These are phyloP conservation scores for Xylariales sp. DNA, from an alignment of 2,329 filamentous ascomycete species.

Conservation along the genomic window DNA sequence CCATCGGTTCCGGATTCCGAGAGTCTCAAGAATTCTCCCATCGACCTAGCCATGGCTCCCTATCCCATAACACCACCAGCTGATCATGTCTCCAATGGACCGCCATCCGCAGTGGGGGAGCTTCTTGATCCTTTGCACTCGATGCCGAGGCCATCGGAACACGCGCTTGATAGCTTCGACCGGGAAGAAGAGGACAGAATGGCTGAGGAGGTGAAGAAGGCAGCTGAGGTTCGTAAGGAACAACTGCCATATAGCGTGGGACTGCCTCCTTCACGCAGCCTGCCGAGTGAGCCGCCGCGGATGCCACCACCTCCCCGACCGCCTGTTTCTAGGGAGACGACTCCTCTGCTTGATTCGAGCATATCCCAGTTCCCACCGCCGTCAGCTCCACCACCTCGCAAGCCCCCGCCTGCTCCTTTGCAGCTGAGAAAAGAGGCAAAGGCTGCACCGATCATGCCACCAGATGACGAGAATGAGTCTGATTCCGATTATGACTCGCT, in stretches of 20 bases:
- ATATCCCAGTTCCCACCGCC: conserved; percentile 47
- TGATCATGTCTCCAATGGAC: conserved; percentile 35
- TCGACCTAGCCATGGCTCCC: conserved; percentile 54
- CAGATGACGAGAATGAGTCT: conserved; percentile 57
- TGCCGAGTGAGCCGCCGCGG: conserved; percentile 48
- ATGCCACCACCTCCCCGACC: conserved; percentile 45
- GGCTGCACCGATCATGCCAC: conserved; percentile 17
- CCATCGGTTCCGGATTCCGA: conserved; percentile 44
- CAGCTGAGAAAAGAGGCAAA: conserved; percentile 54
- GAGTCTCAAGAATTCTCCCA: conserved; percentile 51
- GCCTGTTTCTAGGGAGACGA: conserved; percentile 38
- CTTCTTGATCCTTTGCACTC: conserved; percentile 51
- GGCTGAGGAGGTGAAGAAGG: conserved; percentile 40
- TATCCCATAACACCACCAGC: conserved; percentile 63
- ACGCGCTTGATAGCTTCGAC: conserved; percentile 53
- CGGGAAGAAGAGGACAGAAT: conserved; percentile 48
- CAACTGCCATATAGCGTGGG: conserved; percentile 47
- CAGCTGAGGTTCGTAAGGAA: conserved; percentile 28
- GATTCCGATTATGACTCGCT: conserved; percentile 84
- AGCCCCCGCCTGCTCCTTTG: conserved; percentile 80
- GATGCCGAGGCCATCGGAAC: conserved; percentile 59
- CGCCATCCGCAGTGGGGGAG: conserved; percentile 41
- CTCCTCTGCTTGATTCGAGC: conserved; percentile 38
- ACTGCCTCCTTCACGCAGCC: conserved; percentile 52
- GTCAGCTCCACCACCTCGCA: conserved; percentile 62